These are phyloP conservation scores for Nicotiana otophora DNA, from an alignment of 257 asterid species.

Conservation along the genomic window DNA sequence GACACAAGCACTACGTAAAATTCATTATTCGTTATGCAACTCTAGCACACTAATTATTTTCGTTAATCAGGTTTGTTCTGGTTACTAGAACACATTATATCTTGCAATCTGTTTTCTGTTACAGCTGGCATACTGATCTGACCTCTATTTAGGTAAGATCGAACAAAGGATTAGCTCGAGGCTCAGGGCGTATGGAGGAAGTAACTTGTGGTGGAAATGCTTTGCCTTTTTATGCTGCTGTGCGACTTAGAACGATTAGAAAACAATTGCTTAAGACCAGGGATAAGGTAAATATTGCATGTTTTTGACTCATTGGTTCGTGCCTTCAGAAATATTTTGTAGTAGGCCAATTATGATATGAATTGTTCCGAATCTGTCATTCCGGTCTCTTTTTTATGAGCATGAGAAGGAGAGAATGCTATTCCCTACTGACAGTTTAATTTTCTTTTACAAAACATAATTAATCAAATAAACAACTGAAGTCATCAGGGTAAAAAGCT, in stretches of 20 bases:
- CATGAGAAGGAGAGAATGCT: neutral
- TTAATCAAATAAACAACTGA: neutral
- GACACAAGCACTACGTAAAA: conserved; percentile 87
- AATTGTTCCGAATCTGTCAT: neutral
- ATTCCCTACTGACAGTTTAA: neutral
- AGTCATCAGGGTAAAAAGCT: neutral
- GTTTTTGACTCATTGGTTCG: neutral
- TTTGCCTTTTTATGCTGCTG: conserved; percentile 85
- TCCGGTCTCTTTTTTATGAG: neutral
- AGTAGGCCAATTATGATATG: neutral
- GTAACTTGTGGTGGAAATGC: conserved; percentile 97
- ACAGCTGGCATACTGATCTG: neutral
- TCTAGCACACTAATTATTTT: conserved; percentile 80
- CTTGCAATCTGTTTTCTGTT: neutral
- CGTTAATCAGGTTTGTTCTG: conserved; percentile 71
- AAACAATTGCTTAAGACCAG: conserved; percentile 54
- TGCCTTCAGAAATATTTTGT: neutral
- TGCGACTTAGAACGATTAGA: conserved; percentile 78
- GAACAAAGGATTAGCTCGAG: conserved; percentile 37
- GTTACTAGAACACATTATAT: conserved; percentile 6
- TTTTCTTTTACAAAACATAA: neutral
- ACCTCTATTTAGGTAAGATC: conserved; percentile 50
- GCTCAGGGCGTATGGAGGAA: conserved; percentile 56
- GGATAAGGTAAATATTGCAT: conserved; percentile 44
- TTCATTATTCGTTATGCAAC: conserved; percentile 71